Evolutionary conservation across 2,329 filamentous ascomycete genomes (phyloP), one percentile per base, ranked within the genome.

Genomic region (Colletotrichum truncatum): DNA sequence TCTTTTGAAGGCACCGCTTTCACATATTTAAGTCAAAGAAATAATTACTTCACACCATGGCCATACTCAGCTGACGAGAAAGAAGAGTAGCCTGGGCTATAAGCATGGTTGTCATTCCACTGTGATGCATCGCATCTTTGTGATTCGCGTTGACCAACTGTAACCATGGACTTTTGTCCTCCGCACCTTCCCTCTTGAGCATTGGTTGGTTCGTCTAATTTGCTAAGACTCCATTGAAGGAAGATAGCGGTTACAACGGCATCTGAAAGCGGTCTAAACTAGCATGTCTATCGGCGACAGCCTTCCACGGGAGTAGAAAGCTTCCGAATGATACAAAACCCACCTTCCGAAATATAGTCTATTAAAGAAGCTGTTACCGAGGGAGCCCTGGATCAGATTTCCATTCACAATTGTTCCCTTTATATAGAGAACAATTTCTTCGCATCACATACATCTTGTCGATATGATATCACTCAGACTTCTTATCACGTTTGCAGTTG

Each of bases 141-240:
- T 32, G 36, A 64, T 60, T 60, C 45, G 54, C 21, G 8, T 46
- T 0, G 9, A n/a, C 28, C 8, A 23, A 21, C 25, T 23, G 11
- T 38, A 32, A 52, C 21, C 36, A 28, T 52, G 55, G 38, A 34
- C 32, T n/a, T 16, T 21, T 10, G 53, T 38, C 28, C 45, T 59
- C 60, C 55, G 45, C 54, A 64, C 61, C 61, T 60, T 28, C 61
- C 54, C 28, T 28, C 14, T 64, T 60, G 46, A 51, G 55, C n/a
- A 25, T 28, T 64, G 61, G 46, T 10, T 18, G 55, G 21, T 25
- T 32, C 16, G 28, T 26, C 25, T 39, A 23, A 32, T 16, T n/a
- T 11, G 34, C 18, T 23, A 6, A 10, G 36, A 32, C 48, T 32
- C 54, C 28, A 18, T 32, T 60, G 34, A 11, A 60, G 46, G 36